phyloP scores from a whole-genome alignment of 192 early-diverging fungal genomes.

The Umbelopsis sp. region DNA sequence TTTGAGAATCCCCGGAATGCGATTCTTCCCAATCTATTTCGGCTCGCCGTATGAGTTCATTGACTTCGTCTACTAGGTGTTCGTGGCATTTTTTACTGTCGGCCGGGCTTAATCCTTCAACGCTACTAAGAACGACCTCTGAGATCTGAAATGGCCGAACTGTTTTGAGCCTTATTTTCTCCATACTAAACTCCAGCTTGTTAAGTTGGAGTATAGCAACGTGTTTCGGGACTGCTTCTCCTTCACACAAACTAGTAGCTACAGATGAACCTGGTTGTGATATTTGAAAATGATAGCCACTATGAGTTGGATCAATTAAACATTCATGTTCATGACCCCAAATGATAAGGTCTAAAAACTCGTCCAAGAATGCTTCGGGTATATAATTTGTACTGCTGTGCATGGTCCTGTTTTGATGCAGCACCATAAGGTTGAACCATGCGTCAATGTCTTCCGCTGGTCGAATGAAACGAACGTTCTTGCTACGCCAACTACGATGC shows the following conservation, averaged over 20 bases:
- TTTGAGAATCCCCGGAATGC: neutral
- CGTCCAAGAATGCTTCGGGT: conserved; percentile 81
- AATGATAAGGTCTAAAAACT: conserved; percentile 81
- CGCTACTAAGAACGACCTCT: conserved; percentile 62
- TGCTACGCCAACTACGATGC: conserved; percentile 71
- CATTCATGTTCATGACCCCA: conserved; percentile 99
- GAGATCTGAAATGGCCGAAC: conserved; percentile 90
- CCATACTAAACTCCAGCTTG: conserved; percentile 65
- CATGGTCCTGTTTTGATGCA: conserved; percentile 91
- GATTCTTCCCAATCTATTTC: conserved; percentile 56
- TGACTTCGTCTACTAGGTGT: conserved; percentile 61
- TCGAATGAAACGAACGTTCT: conserved; percentile 73
- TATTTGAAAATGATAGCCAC: conserved; percentile 72
- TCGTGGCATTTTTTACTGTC: conserved; percentile 57
- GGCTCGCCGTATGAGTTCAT: conserved; percentile 68
- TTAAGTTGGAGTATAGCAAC: conserved; percentile 66
- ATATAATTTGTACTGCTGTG: conserved; percentile 87
- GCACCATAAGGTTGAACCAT: conserved; percentile 90
- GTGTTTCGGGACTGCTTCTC: conserved; percentile 77
- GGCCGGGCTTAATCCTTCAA: conserved; percentile 48
- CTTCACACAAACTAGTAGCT: conserved; percentile 84
- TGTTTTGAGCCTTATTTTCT: conserved; percentile 74
- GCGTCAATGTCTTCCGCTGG: conserved; percentile 66
- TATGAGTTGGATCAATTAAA: conserved; percentile 73
- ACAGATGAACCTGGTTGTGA: conserved; percentile 93